phyloP scores from a whole-genome alignment of 768 basidiomycete species.

The Dentipellis sp. region DNA sequence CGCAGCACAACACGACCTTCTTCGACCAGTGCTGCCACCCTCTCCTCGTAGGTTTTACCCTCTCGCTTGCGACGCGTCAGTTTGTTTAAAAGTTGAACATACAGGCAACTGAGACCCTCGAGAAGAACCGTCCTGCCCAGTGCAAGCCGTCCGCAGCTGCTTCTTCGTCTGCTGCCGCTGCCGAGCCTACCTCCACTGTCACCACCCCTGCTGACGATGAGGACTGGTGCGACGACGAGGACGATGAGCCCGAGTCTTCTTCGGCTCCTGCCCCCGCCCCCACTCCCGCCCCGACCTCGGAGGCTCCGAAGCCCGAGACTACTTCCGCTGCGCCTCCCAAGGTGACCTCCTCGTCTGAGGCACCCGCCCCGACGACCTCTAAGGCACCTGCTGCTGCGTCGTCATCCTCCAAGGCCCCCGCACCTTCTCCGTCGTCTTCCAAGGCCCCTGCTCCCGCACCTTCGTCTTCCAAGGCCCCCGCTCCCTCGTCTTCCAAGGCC shows the following conservation, averaged over 20 bases:
- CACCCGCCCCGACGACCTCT: not conserved
- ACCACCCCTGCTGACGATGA: constrained; percentile 5
- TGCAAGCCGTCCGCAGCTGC: constrained; percentile 39
- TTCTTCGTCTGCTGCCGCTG: constrained; percentile 7
- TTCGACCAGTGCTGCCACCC: constrained; percentile 69
- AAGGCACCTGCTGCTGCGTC: not conserved
- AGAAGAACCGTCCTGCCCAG: constrained; percentile 34
- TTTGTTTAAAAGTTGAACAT: not conserved
- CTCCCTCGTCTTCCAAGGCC: constrained; percentile 7
- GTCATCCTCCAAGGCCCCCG: not conserved
- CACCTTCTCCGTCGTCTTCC: not conserved
- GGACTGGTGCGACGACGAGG: constrained; percentile 8
- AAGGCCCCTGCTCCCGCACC: constrained; percentile 11
- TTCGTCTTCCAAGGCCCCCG: constrained; percentile 14
- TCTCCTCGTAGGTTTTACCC: constrained; percentile 37
- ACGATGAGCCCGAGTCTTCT: constrained; percentile 3
- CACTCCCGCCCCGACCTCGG: not conserved
- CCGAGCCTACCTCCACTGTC: constrained; percentile 4
- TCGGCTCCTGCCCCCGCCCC: constrained; percentile 2
- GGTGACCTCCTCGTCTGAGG: not conserved
- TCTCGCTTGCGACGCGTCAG: constrained; percentile 1
- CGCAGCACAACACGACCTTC: constrained; percentile 32
- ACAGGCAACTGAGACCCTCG: constrained; percentile 43
- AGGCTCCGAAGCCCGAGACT: not conserved
- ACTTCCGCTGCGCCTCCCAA: constrained; percentile 1